These are phyloP conservation scores for Penicillium sp. DNA, from an alignment of 2,329 filamentous ascomycete species.

Conservation along the genomic window DNA sequence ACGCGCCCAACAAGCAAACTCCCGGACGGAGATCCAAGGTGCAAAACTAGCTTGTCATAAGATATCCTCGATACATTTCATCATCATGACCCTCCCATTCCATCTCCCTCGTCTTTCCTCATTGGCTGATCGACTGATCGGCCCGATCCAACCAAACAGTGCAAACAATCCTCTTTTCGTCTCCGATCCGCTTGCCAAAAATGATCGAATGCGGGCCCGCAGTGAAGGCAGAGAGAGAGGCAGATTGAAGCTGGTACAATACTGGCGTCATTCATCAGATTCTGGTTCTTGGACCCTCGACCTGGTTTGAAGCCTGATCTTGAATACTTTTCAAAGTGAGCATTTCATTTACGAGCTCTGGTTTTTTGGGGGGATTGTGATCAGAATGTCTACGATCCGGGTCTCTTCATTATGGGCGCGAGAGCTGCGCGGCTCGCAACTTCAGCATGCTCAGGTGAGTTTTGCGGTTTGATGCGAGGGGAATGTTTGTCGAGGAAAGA, in stretches of 20 bases:
- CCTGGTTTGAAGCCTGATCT: not conserved
- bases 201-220: conserved; percentile 6
- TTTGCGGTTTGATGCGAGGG: too few relatives aligned
- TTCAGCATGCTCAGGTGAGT: conserved; percentile 16
- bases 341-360: conserved; percentile 1
- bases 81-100: too few relatives aligned
- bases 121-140: not conserved
- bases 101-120: too few relatives aligned
- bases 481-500: too few relatives aligned
- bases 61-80: too few relatives aligned
- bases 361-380: not conserved
- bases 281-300: not conserved
- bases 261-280: too few relatives aligned
- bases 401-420: conserved; percentile 16
- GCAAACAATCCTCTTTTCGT: conserved; percentile 19
- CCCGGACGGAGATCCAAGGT: too few relatives aligned
- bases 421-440: conserved; percentile 14
- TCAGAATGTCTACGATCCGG: conserved; percentile 20
- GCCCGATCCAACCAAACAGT: conserved; percentile 21
- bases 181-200: conserved; percentile 5
- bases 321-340: too few relatives aligned
- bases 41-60: too few relatives aligned
- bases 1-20: too few relatives aligned
- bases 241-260: too few relatives aligned
- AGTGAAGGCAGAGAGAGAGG: too few relatives aligned